Evolutionary conservation across 2,329 filamentous ascomycete genomes (phyloP).

Genomic region (Ustulina deusta): DNA sequence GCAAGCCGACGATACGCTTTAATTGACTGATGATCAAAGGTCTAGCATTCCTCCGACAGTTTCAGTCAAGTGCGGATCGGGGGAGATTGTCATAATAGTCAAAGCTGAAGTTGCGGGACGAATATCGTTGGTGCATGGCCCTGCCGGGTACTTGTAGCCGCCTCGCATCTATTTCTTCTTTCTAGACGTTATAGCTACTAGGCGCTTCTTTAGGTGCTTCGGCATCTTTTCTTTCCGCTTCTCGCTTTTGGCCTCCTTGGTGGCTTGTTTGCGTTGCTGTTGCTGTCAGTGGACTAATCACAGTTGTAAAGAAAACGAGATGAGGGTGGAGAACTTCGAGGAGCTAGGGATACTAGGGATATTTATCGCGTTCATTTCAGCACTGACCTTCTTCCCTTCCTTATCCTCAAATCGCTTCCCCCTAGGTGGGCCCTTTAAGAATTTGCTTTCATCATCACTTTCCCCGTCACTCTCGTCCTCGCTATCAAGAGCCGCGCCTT

Average conservation of each 20-base stretch:
- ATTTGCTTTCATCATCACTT: slow-evolving; percentile 62
- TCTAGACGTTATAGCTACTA: slow-evolving; percentile 72
- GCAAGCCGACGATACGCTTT: background rate
- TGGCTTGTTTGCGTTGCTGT: slow-evolving; percentile 79
- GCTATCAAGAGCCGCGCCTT: slow-evolving; percentile 60
- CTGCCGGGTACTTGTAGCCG: background rate
- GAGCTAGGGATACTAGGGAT: slow-evolving; percentile 6
- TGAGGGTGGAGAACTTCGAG: background rate
- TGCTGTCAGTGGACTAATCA: slow-evolving; percentile 39
- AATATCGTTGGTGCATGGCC: background rate
- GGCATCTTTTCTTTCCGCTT: slow-evolving; percentile 96
- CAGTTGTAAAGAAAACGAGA: background rate
- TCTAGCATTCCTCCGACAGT: background rate
- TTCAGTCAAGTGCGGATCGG: slow-evolving; percentile 9
- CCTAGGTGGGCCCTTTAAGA: slow-evolving; percentile 76
- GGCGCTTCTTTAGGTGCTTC: slow-evolving; percentile 93
- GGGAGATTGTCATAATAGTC: background rate
- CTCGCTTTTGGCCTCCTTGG: slow-evolving; percentile 96
- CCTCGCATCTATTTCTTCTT: slow-evolving; percentile 67
- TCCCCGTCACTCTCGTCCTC: slow-evolving; percentile 58
- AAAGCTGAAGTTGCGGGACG: background rate
- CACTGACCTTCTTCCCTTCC: slow-evolving; percentile 79
- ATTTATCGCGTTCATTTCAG: slow-evolving; percentile 18
- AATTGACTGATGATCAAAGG: background rate
- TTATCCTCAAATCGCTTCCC: slow-evolving; percentile 93